Evolutionary conservation across 257 asterid species (phyloP), one percentile per base, ranked within the genome.

Genomic region (Marsdenia floribunda): DNA sequence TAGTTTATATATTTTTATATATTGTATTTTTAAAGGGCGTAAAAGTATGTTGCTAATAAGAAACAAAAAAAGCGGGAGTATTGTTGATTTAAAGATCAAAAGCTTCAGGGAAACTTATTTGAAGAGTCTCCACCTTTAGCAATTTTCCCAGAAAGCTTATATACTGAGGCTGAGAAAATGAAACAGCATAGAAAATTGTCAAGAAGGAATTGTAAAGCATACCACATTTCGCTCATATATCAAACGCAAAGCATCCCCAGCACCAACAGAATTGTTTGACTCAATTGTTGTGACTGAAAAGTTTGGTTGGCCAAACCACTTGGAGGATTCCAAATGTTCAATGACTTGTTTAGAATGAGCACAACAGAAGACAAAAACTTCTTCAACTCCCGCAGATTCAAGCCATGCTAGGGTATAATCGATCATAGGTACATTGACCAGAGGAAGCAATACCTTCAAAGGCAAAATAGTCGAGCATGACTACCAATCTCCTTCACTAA

Each of bases 351-450:
- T 89, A 75, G 99, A 86, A 82, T 95, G 99, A 68, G 99, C 98
- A 59, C 96, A 92, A 78, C 98, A 95, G 64, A 95, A 95, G 50
- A 95, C 98, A 79, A 90, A 95, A 75, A 89, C 96, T 79, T 95
- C 98, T 80, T 95, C 97, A 74, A 95, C 90, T 59, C 96, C 98
- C 75, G 99, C 97, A 71, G 96, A 90, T 79, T 95, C 96, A 66
- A 95, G 97, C 99, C 99, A 95, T 37, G 96, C 90, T 67, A 95
- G 78, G 58, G 99, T 95, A 71, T 95, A 90, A 82, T 92, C 96
- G 37, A 95, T 92, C 99, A 95, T 95, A 21, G 97, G 94, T 26
- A 85, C 96, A 85, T 90, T 95, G 68, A 92, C 98, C 81, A 95
- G 79, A 24, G 99, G 98, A 49, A 92, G 74, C 68, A 95, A 78